These are phyloP conservation scores for Scutellaria barbata DNA, from an alignment of 257 asterid genomes.

Conservation along the genomic window DNA sequence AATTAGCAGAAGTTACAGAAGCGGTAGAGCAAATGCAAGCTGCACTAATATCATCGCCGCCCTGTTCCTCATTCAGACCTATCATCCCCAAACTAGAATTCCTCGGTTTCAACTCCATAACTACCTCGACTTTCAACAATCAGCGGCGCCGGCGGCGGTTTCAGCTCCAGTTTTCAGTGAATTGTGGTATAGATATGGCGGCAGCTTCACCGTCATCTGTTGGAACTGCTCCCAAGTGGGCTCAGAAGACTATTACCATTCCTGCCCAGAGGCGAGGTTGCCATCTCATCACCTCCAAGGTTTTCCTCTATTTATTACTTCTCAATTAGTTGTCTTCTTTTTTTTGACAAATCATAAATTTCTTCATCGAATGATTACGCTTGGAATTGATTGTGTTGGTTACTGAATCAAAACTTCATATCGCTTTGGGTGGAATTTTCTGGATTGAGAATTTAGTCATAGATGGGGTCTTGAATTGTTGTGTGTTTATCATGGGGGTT, in stretches of 20 bases:
- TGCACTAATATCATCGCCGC: slow-evolving; percentile 27
- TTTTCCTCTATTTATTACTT: background rate
- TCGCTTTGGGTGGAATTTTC: background rate
- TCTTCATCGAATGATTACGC: background rate
- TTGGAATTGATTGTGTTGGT: background rate
- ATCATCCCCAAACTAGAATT: background rate
- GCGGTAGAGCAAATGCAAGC: slow-evolving; percentile 37
- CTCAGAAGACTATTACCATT: slow-evolving; percentile 77
- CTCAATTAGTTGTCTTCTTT: background rate
- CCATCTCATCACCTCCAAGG: slow-evolving; percentile 89
- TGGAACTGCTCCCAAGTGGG: slow-evolving; percentile 74
- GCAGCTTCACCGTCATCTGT: slow-evolving; percentile 45
- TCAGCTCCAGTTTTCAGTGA: slow-evolving; percentile 35
- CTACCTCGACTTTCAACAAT: slow-evolving; percentile 26
- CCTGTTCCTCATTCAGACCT: slow-evolving; percentile 26
- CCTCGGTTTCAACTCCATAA: slow-evolving; percentile 2
- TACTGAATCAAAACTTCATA: slow-evolving; percentile 3
- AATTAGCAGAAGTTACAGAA: background rate
- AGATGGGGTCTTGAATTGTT: background rate
- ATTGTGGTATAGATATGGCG: slow-evolving; percentile 43
- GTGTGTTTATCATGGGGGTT: background rate
- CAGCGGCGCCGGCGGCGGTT: slow-evolving; percentile 27
- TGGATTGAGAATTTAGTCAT: background rate
- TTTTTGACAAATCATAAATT: background rate
- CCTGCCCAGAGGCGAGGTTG: slow-evolving; percentile 90